phyloP scores from a whole-genome alignment of 768 basidiomycete genomes.

The Lactifluus piperatus region DNA sequence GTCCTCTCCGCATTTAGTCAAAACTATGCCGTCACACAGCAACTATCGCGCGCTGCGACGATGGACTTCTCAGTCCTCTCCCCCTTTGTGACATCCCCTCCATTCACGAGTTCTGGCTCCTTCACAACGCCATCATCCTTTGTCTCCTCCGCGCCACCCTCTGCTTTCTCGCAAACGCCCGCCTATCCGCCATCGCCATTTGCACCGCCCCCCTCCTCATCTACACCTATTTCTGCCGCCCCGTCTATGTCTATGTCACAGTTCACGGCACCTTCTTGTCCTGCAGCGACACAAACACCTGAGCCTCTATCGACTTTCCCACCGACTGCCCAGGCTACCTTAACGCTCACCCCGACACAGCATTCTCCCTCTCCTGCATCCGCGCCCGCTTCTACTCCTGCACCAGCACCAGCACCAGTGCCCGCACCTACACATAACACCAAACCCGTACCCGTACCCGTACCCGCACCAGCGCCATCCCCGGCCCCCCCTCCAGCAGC shows the following conservation, averaged over 20 bases:
- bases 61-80: conserved; percentile 13
- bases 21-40: background rate
- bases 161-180: conserved; percentile 1
- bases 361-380: background rate
- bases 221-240: background rate
- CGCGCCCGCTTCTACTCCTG: background rate
- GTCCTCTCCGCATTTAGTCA: conserved; percentile 13
- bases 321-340: background rate
- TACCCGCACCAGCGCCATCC: background rate
- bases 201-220: background rate
- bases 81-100: conserved; percentile 8
- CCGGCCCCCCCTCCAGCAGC: background rate
- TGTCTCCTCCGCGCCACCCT: conserved; percentile 1
- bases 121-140: conserved; percentile 12
- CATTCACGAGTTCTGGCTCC: background rate
- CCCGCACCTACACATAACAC: background rate
- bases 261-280: background rate
- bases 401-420: background rate
- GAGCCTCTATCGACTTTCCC: conserved; percentile 3
- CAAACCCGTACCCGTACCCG: background rate
- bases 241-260: conserved; percentile 3
- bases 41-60: background rate
- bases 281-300: background rate
- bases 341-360: background rate
- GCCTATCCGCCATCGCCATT: conserved; percentile 13